Evolutionary conservation across 176 grass and related monocot genomes (phyloP).

Genomic region (Poa annua): DNA sequence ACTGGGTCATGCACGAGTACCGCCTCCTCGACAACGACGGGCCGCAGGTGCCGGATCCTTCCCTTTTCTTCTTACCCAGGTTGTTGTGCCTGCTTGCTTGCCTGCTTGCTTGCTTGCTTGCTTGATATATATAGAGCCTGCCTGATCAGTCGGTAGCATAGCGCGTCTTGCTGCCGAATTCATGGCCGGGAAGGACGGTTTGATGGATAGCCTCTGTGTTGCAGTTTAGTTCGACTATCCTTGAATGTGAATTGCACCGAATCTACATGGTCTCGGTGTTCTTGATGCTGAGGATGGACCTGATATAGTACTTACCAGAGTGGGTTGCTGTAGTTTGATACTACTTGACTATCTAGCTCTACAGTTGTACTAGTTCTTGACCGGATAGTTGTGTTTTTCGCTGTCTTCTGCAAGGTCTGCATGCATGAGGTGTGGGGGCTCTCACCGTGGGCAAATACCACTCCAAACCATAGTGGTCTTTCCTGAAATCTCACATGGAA

Average conservation of each 20-base stretch:
- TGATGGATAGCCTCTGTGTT: neutral
- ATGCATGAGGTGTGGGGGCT: neutral
- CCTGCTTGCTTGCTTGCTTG: neutral
- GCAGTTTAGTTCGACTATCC: neutral
- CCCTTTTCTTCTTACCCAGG: no score
- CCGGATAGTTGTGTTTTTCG: neutral
- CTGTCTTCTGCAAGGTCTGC: neutral
- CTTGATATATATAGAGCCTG: neutral
- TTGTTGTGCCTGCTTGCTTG: neutral
- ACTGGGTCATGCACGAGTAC: conserved; percentile 99
- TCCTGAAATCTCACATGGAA: neutral
- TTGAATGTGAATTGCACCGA: neutral
- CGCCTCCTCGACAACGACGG: conserved; percentile 58
- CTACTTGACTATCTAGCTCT: neutral
- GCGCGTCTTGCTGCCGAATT: neutral
- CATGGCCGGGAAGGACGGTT: neutral
- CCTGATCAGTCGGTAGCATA: no score
- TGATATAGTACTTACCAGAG: neutral
- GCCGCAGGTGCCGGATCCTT: conserved; percentile 26
- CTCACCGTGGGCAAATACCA: conserved; percentile 3
- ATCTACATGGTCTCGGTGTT: neutral
- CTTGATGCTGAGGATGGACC: neutral
- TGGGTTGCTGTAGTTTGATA: neutral
- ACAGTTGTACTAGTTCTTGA: neutral
- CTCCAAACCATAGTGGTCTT: conserved; percentile 2